A percentile compares a stretch with the other conserved stretches of the same genome.
Conservation (phyloP, 257 asterid genomes). For the Solanum corneliomulleri region DNA sequence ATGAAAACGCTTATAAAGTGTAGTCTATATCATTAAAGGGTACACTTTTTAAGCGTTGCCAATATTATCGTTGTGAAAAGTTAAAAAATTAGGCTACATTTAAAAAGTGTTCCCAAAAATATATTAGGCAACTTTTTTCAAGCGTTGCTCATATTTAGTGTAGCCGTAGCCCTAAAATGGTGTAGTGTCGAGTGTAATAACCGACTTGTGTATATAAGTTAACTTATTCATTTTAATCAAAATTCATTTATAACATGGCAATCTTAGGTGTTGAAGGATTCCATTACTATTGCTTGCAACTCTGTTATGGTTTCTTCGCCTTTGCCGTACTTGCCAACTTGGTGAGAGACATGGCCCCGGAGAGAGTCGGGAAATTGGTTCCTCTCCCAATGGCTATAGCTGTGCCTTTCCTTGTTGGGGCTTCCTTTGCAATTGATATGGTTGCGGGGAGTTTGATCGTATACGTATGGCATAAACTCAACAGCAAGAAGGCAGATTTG, state of each 20-base stretch:
- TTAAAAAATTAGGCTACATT: no score
- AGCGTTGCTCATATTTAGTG: no score
- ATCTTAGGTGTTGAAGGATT: slow-evolving; percentile 63
- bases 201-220: no score
- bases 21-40: no score
- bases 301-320: slow-evolving; percentile 50
- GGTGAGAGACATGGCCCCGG: slow-evolving; percentile 27
- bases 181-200: no score
- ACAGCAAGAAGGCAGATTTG: slow-evolving; percentile 28
- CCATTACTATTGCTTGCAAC: slow-evolving; percentile 36
- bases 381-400: slow-evolving; percentile 90
- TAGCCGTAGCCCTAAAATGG: no score
- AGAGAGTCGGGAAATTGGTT: slow-evolving; percentile 28
- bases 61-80: no score
- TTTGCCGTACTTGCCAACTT: slow-evolving; percentile 38
- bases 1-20: no score
- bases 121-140: no score
- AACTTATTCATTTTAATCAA: no score
- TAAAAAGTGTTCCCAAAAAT: no score
- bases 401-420: slow-evolving; percentile 68
- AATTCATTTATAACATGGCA: slow-evolving; percentile 37
- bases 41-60: no score
- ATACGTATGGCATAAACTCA: slow-evolving; percentile 36
- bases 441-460: slow-evolving; percentile 61
- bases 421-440: slow-evolving; percentile 65